Evolutionary conservation across 768 basidiomycete genomes (phyloP).

Genomic region (Podaxis carcinomalis): DNA sequence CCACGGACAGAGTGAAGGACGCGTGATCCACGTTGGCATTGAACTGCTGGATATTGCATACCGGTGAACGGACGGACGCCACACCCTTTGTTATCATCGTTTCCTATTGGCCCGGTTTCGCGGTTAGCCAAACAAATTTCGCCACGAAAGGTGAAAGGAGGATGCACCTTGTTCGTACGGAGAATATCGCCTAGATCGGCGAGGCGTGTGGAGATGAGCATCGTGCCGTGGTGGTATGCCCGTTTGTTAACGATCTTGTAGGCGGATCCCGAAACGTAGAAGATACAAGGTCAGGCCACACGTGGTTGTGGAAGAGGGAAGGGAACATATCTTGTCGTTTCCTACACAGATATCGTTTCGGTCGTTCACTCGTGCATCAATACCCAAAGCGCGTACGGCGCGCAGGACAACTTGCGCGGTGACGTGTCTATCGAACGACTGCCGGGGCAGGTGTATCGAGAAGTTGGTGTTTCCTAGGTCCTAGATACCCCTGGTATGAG

Average conservation of each 20-base stretch:
- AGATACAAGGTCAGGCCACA: constrained; percentile 10
- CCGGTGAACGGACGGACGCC: constrained; percentile 88
- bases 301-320: neutral
- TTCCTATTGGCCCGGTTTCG: constrained; percentile 38
- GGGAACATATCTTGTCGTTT: constrained; percentile 81
- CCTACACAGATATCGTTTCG: constrained; percentile 90
- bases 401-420: constrained; percentile 76
- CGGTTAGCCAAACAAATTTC: neutral
- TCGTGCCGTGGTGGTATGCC: constrained; percentile 98
- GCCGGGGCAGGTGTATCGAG: constrained; percentile 85
- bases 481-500: constrained; percentile 33
- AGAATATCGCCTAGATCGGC: constrained; percentile 70
- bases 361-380: constrained; percentile 79
- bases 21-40: constrained; percentile 55
- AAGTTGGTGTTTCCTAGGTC: constrained; percentile 98
- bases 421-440: constrained; percentile 70
- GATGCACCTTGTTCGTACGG: constrained; percentile 55
- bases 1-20: constrained; percentile 64
- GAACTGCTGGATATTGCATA: constrained; percentile 72
- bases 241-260: constrained; percentile 91
- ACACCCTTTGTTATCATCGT: constrained; percentile 83
- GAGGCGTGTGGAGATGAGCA: constrained; percentile 86
- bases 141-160: neutral
- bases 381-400: constrained; percentile 72
- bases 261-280: constrained; percentile 92